Evolutionary conservation across 352 stramenopile genomes (phyloP).

Genomic region (Pythium scleroteichum): DNA sequence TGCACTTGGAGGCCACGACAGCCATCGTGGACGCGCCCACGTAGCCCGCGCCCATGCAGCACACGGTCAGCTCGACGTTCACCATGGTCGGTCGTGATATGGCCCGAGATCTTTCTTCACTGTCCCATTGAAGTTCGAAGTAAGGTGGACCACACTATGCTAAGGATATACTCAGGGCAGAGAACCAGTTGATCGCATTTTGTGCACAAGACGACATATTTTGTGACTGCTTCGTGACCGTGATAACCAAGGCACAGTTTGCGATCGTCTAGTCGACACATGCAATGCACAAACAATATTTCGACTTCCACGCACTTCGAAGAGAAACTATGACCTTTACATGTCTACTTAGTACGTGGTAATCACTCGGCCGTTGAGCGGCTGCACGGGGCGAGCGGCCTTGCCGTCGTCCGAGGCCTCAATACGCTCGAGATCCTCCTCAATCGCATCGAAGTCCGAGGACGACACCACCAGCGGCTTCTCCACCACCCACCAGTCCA

Average conservation of each 20-base stretch:
- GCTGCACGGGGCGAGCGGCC: conserved; percentile 22
- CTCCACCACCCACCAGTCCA: conserved; percentile 36
- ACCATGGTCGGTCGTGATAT: background rate
- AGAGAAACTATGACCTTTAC: background rate
- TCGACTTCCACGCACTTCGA: no score
- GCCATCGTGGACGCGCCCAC: conserved; percentile 99
- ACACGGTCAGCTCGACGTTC: conserved; percentile 88
- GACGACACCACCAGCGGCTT: conserved; percentile 15
- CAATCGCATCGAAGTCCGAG: conserved; percentile 23
- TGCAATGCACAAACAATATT: no score
- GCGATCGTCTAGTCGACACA: no score
- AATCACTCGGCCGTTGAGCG: conserved; percentile 26
- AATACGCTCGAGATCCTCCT: conserved; percentile 16
- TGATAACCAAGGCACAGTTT: no score
- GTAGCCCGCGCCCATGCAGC: conserved; percentile 98
- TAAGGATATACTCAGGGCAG: no score
- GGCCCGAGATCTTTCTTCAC: background rate
- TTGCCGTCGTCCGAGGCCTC: conserved; percentile 22
- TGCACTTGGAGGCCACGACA: conserved; percentile 98
- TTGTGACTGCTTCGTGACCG: no score
- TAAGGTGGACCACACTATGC: no score
- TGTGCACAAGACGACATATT: no score
- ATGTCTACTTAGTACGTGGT: conserved; percentile 11
- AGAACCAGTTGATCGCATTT: no score
- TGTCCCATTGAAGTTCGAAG: background rate